Base-by-base conservation (phyloP, 768 basidiomycete species). In the Pisolithus marmoratus region DNA sequence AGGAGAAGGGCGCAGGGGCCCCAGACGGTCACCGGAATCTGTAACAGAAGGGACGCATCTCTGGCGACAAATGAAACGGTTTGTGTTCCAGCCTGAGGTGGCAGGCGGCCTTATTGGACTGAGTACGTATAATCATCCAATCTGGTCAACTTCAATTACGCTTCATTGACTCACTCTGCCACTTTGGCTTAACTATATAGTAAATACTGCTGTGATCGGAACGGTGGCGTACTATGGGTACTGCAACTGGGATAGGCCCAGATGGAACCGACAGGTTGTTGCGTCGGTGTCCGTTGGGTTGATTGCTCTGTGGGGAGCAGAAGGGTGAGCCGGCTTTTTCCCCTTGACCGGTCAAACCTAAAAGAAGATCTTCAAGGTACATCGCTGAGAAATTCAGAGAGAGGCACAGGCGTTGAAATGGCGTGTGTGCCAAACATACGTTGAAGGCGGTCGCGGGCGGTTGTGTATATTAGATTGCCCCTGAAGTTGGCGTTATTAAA, bases 71-170 rank as follows among this genome's bases (percentile, higher is more conserved):
- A 65, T 77, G 4, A 82, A 81, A 56, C 67, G 77, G 26, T 74
- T 77, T 58, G 59, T 89, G 23, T 69, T 89, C 53, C 75, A 80
- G 26, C 87, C 87, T 14, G 80, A 81, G 23, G 80, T 86, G 47
- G 82, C 83, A 9, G 85, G 89, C 24, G 87, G 89, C 40, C 69
- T 89, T 26, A 58, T 90, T 54, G 87, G 87, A 40, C 63, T 90
- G 42, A 75, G 87, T 87, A 56, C 17, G 78, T 72, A 41, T 48
- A 11, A 37, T 38, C 34, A 46, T 29, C 11, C 4, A 31, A 15
- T 12, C 34, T 22, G 48, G 29, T 36, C n/a, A 37, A 46, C 23
- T 31, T n/a, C n/a, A n/a, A n/a, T n/a, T 20, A n/a, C 23, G 11
- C 23, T 65, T 69, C 90, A 56, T 87, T 9, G 9, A 8, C 29